Conservation (phyloP, 1,284 basidiomycete species). For the Rhodotorula sp. region DNA sequence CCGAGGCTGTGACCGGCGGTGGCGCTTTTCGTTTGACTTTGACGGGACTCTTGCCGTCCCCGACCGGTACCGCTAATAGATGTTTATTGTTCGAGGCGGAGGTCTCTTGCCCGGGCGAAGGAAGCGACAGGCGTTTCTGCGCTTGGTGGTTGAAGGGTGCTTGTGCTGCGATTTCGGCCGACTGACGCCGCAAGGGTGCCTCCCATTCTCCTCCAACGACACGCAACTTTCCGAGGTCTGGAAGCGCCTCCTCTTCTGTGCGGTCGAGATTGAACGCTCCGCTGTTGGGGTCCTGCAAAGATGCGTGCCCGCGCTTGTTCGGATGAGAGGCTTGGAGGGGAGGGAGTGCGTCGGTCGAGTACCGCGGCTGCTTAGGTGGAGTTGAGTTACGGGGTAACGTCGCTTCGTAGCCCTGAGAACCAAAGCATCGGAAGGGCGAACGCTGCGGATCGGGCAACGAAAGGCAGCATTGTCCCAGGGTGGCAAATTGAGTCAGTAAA, state of each 20-base stretch:
- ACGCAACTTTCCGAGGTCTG: no score
- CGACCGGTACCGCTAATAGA: no score
- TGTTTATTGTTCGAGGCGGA: no score
- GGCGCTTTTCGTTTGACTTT: slow-evolving; percentile 6
- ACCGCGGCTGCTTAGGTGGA: neutral
- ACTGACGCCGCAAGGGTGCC: no score
- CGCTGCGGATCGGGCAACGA: neutral
- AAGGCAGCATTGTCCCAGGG: neutral
- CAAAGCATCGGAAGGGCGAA: slow-evolving; percentile 8
- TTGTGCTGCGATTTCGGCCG: neutral
- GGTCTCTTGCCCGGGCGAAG: no score
- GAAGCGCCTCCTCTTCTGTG: no score
- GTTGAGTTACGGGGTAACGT: slow-evolving; percentile 4
- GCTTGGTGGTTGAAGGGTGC: no score
- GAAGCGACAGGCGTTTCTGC: neutral
- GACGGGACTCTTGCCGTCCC: neutral
- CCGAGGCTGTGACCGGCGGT: slow-evolving; percentile 6
- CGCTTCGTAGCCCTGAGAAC: slow-evolving; percentile 4
- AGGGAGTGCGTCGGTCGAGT: neutral
- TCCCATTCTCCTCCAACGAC: no score
- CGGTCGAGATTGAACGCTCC: neutral
- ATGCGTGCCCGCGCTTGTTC: neutral
- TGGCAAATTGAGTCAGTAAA: no score
- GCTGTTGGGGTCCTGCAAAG: neutral
- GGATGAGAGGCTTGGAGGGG: neutral